These are phyloP conservation scores for Paratinospora sagittata DNA, from an alignment of 164 flowering plant genomes.

Conservation along the genomic window DNA sequence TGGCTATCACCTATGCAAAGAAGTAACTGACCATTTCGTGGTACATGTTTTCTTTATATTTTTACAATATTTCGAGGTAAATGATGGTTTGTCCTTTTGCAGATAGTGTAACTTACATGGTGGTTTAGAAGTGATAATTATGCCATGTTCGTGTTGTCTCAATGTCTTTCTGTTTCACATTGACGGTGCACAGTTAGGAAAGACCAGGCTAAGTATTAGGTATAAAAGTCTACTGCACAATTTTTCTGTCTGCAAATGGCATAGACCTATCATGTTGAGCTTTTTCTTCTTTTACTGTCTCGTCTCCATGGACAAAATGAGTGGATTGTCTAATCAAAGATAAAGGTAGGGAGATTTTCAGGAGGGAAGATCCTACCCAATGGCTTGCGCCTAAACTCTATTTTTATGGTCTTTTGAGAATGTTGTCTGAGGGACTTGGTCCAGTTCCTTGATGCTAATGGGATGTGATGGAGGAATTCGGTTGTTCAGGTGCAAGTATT, in stretches of 20 bases:
- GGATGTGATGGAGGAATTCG: too few relatives aligned
- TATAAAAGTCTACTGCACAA: neutral
- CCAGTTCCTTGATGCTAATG: too few relatives aligned
- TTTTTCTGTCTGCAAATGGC: neutral
- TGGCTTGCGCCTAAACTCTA: too few relatives aligned
- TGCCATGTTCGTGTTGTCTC: neutral
- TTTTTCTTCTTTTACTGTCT: too few relatives aligned
- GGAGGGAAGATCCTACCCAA: too few relatives aligned
- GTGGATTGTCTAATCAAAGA: too few relatives aligned
- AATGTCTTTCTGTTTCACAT: neutral
- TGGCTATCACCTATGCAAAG: constrained; percentile 77
- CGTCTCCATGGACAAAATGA: too few relatives aligned
- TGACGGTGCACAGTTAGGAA: neutral
- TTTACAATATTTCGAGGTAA: constrained; percentile 2
- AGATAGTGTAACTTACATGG: neutral
- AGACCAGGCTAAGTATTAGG: neutral
- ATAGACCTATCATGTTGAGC: neutral
- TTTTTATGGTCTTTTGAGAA: too few relatives aligned
- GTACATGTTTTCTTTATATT: neutral
- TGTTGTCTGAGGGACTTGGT: too few relatives aligned
- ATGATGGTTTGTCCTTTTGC: neutral
- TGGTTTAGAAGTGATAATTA: neutral
- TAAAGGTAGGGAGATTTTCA: too few relatives aligned
- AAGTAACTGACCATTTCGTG: constrained; percentile 34
- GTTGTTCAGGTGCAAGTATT: too few relatives aligned